Base-by-base conservation (phyloP, 345 rosid species). In the Aurinia saxatilis region DNA sequence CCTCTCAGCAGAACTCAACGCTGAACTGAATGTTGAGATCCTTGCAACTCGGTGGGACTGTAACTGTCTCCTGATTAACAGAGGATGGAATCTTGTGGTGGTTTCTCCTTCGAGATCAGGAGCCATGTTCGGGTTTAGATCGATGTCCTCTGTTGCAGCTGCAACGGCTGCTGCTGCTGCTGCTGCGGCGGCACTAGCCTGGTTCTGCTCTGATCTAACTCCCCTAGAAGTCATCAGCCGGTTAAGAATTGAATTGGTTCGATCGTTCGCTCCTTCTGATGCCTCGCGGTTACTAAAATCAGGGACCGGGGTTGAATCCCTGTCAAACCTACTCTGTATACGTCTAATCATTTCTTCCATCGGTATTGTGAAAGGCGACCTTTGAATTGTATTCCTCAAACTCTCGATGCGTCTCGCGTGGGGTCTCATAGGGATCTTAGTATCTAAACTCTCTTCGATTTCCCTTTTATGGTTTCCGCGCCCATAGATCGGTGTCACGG, bases 311-410 rank as follows among this genome's bases (percentile, higher is more conserved):
- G 76, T 57, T 71, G 79, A 67, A 60, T 84, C 95, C 40, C 75
- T 79, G 66, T 85, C 96, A 63, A 81, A 76, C 70, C 91, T 79
- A 65, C 80, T 82, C 71, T 87, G 84, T 66, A 85, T 80, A 25
- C 83, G 90, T 35, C 92, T 84, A 61, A 88, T 82, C 88, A 85
- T 83, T 67, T 85, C 96, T 38, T 88, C 98, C 78, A 87, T 65
- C 0, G 98, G 95, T 54, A 83, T 77, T 63, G 75, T 77, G 50
- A 80, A 79, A 34, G 87, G 68, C 50, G 73, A 78, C 70, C 96
- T 73, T 27, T 80, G 92, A 68, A 85, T 73, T 9, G 80, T 77
- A 65, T 86, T 95, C 84, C 98, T 92, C 83, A 79, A 75, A 44
- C 96, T 85, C 79, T 92, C 98, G 21, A 92, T 82, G 30, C 95